Evolutionary conservation across 1,284 basidiomycete genomes (phyloP).

Genomic region (Heliocybe sulcata): DNA sequence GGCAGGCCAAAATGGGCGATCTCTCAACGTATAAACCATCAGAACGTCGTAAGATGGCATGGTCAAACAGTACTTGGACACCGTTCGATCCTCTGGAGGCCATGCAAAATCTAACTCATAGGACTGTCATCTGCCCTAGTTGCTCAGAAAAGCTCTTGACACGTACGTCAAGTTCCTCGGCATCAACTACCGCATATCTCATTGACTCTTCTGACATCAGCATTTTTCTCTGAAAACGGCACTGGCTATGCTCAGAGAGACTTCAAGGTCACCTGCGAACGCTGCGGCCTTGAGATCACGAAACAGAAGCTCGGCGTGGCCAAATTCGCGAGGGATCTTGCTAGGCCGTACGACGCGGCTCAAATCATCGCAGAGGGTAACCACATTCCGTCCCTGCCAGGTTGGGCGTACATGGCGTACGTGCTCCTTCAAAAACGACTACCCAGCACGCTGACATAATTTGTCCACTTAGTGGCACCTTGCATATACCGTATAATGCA

Average conservation of each 20-base stretch:
- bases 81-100: conserved; percentile 27
- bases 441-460: background rate
- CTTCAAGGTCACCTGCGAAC: conserved; percentile 21
- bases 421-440: conserved; percentile 9
- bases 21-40: conserved; percentile 15
- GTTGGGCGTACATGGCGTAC: conserved; percentile 21
- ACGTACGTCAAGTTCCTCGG: background rate
- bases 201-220: conserved; percentile 16
- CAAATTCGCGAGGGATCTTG: conserved; percentile 28
- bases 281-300: conserved; percentile 23
- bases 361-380: conserved; percentile 8
- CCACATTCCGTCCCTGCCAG: conserved; percentile 4
- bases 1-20: conserved; percentile 8
- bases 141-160: conserved; percentile 20
- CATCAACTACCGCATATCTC: background rate
- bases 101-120: conserved; percentile 25
- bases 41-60: conserved; percentile 14
- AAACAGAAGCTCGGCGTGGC: conserved; percentile 24
- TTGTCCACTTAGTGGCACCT: conserved; percentile 19
- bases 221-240: conserved; percentile 21
- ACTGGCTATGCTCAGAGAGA: conserved; percentile 31
- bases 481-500: conserved; percentile 17
- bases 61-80: conserved; percentile 21
- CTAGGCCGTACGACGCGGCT: background rate
- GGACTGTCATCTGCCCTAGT: conserved; percentile 18